Evolutionary conservation across 352 stramenopile species (phyloP), one percentile per base, ranked within the genome.

Genomic region (Pythium folliculosum): DNA sequence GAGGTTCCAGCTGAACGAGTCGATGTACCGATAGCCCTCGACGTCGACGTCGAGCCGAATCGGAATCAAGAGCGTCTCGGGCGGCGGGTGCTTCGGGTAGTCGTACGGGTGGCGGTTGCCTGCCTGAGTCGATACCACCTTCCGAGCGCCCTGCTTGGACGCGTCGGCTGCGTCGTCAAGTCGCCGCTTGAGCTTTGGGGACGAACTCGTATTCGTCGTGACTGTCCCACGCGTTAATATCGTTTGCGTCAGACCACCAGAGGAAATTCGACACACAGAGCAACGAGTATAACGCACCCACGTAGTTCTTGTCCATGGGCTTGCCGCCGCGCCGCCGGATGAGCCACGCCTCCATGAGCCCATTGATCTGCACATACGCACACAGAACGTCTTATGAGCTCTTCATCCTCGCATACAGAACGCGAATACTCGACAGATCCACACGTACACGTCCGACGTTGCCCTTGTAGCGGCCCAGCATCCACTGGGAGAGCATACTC

Each of bases 401-500:
- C 27, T 32, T 5, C 27, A 32, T 32, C 27, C 27, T 32, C 27
- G 27, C 27, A 32, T 32, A 32, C 27, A 32, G 5, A 32, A 32
- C 27, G 27, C 3, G 5, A 5, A 2, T 32, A 32, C 5, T 32
- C 27, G 22, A 0, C 14, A 14, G 13, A 32, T 44, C 30, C 9
- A 57, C 45, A 74, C 83, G 32, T 80, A 92, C 84, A 61, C 86
- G 77, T 0, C 78, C 84, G 51, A 94, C 81, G 55, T 94, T 94
- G 64, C 86, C 86, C 56, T 94, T 94, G 81, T 94, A 94, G 27
- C 86, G 75, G 10, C 86, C 86, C 48, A 94, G 75, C 86, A 94
- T 94, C 86, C 86, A 94, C 71, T 94, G 86, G 44, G 86, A 94
- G 48, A 94, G 77, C 86, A 94, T 94, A 65, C 80, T 91, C 40